Conservation (phyloP, 805 yeast species). For the Komagataella populi region DNA sequence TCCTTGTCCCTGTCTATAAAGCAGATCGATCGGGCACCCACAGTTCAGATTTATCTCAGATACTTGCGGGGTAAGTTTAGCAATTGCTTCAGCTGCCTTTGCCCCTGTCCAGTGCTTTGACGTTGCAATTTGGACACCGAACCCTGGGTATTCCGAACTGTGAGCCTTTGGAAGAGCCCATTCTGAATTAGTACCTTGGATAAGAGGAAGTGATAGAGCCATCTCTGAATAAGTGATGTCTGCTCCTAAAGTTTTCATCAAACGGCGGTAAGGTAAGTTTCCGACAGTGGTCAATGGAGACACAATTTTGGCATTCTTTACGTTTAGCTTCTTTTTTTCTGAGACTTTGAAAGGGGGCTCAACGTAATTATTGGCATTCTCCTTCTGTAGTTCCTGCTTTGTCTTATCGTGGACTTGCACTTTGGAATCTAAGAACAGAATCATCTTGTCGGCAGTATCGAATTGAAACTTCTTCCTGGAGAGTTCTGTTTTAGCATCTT, state of each 20-base stretch:
- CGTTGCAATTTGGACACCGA: slow-evolving; percentile 89
- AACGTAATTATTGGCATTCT: slow-evolving; percentile 34
- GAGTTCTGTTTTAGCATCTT: slow-evolving; percentile 29
- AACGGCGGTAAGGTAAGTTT: slow-evolving; percentile 84
- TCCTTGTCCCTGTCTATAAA: slow-evolving; percentile 94
- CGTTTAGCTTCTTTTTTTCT: slow-evolving; percentile 71
- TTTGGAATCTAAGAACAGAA: slow-evolving; percentile 51
- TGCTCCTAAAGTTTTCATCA: slow-evolving; percentile 84
- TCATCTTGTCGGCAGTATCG: slow-evolving; percentile 39
- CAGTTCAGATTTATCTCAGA: slow-evolving; percentile 84
- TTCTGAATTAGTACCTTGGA: slow-evolving; percentile 86
- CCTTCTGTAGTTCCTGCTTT: slow-evolving; percentile 10
- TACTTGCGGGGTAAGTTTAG: slow-evolving; percentile 42
- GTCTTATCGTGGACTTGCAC: slow-evolving; percentile 22
- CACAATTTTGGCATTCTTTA: slow-evolving; percentile 66
- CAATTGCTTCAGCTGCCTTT: slow-evolving; percentile 76
- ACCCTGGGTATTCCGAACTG: slow-evolving; percentile 66
- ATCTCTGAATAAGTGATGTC: slow-evolving; percentile 91
- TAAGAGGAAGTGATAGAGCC: slow-evolving; percentile 78
- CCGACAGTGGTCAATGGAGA: slow-evolving; percentile 98
- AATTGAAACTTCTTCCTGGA: slow-evolving; percentile 53
- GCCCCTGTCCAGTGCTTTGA: slow-evolving; percentile 89
- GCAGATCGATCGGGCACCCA: slow-evolving; percentile 94
- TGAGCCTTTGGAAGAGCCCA: slow-evolving; percentile 98
- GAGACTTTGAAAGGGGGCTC: slow-evolving; percentile 66